These are phyloP conservation scores for Fusarium chaquense DNA, from an alignment of 2,329 filamentous ascomycete genomes.

Conservation along the genomic window DNA sequence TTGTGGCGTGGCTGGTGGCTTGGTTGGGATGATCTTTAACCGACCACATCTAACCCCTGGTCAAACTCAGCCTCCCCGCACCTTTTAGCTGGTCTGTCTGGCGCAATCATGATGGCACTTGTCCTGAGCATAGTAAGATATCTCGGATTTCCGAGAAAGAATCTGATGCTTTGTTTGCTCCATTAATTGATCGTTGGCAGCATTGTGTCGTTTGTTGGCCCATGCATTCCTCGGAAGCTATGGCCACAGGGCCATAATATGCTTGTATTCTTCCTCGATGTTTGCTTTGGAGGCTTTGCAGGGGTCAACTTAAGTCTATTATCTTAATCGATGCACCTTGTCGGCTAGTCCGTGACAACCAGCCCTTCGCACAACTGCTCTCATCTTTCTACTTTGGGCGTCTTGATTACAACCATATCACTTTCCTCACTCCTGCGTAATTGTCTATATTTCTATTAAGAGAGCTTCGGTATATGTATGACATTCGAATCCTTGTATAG, in stretches of 20 bases:
- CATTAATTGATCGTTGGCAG: not conserved
- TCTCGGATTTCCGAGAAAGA: not conserved
- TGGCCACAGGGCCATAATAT: not conserved
- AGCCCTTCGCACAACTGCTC: not conserved
- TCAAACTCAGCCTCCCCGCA: slow-evolving; percentile 37
- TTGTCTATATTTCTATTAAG: not conserved
- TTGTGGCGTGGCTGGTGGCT: slow-evolving; percentile 38
- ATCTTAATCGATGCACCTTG: not conserved
- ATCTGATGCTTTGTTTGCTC: not conserved
- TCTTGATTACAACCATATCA: not conserved
- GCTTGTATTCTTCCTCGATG: not conserved
- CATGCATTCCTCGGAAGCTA: not conserved
- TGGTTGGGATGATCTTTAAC: slow-evolving; percentile 11
- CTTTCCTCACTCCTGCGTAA: not conserved
- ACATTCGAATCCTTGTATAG: not conserved
- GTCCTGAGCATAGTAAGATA: not conserved
- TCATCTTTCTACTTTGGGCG: not conserved
- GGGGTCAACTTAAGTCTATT: not conserved
- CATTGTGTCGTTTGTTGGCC: not conserved
- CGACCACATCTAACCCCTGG: slow-evolving; percentile 2
- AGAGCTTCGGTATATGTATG: not conserved
- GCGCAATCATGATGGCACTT: slow-evolving; percentile 5
- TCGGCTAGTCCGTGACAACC: slow-evolving; percentile 2
- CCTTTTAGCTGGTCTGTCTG: not conserved
- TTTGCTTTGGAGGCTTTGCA: not conserved